Evolutionary conservation across 108 stramenopile species (phyloP).

Genomic region (Thalassiosira profunda): DNA sequence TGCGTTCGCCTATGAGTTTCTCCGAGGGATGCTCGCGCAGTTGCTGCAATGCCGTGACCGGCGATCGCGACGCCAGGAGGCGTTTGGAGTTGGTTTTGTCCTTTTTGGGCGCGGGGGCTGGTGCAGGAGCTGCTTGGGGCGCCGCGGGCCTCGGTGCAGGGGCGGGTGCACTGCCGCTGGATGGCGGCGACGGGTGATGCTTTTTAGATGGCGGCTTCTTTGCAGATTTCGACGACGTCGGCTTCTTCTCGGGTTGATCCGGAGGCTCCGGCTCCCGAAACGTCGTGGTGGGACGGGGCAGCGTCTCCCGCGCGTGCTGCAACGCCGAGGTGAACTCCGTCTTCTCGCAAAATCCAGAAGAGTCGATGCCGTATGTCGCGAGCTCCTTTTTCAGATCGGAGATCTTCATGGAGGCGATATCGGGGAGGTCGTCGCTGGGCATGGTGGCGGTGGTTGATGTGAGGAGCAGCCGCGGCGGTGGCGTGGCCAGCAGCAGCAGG

Average conservation of each 20-base stretch:
- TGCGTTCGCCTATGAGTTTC: slow-evolving; percentile 20
- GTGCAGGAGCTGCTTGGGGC: not conserved
- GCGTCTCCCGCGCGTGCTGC: slow-evolving; percentile 23
- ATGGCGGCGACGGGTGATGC: not conserved
- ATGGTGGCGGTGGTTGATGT: not conserved
- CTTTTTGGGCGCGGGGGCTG: slow-evolving; percentile 1
- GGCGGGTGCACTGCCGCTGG: slow-evolving; percentile 7
- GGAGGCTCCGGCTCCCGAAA: slow-evolving; percentile 20
- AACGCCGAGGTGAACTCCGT: slow-evolving; percentile 32
- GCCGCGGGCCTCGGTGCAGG: not conserved
- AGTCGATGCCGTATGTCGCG: slow-evolving; percentile 41
- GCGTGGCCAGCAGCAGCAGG: no score
- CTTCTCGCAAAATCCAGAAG: slow-evolving; percentile 39
- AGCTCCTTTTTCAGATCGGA: slow-evolving; percentile 44
- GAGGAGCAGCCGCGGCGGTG: no score
- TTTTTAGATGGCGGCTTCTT: not conserved
- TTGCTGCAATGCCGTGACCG: slow-evolving; percentile 29
- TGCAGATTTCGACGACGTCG: not conserved
- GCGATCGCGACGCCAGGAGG: slow-evolving; percentile 21
- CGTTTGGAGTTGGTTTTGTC: slow-evolving; percentile 17
- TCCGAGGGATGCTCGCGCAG: slow-evolving; percentile 37
- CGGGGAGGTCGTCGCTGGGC: slow-evolving; percentile 22
- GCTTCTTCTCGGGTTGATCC: slow-evolving; percentile 6
- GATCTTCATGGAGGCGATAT: slow-evolving; percentile 44
- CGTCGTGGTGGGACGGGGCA: slow-evolving; percentile 38